Percentiles rank a stretch among this genome's conserved stretches.
phyloP scores from a whole-genome alignment of 345 rosid species.

The Hevea brasiliensis region DNA sequence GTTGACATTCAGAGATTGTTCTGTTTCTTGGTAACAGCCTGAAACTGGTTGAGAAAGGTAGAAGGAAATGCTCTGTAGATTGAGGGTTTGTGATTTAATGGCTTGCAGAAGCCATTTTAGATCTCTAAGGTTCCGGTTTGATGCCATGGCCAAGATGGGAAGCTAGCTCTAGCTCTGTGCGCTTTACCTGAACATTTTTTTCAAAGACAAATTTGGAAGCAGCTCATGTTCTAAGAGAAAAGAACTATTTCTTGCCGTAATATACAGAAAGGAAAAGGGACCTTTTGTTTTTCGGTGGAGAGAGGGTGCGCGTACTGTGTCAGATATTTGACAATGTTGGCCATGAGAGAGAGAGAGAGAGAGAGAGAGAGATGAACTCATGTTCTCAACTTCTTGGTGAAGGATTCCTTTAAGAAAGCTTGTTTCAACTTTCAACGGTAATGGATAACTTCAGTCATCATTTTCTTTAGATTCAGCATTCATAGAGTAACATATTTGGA shows the following conservation, averaged over 20 bases:
- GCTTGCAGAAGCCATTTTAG: constrained; percentile 65
- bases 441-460: constrained; percentile 15
- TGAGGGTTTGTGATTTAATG: constrained; percentile 50
- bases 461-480: background rate
- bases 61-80: constrained; percentile 62
- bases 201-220: background rate
- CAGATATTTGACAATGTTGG: background rate
- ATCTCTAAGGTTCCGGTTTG: constrained; percentile 53
- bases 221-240: background rate
- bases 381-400: constrained; percentile 25
- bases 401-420: constrained; percentile 16
- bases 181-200: background rate
- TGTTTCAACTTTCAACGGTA: constrained; percentile 15
- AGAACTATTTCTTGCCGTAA: background rate
- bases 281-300: background rate
- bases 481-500: background rate
- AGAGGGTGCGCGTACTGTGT: background rate
- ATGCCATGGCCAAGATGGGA: constrained; percentile 42
- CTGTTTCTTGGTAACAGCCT: constrained; percentile 62
- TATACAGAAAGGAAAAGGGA: background rate
- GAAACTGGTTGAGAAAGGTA: constrained; percentile 52
- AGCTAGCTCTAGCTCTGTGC: background rate
- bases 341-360: background rate
- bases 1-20: constrained; percentile 59
- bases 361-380: background rate